Percentiles rank a stretch among this genome's conserved stretches.
These are phyloP conservation scores for Trypanosoma theileri DNA, from an alignment of 208 protist genomes.

Conservation along the genomic window DNA sequence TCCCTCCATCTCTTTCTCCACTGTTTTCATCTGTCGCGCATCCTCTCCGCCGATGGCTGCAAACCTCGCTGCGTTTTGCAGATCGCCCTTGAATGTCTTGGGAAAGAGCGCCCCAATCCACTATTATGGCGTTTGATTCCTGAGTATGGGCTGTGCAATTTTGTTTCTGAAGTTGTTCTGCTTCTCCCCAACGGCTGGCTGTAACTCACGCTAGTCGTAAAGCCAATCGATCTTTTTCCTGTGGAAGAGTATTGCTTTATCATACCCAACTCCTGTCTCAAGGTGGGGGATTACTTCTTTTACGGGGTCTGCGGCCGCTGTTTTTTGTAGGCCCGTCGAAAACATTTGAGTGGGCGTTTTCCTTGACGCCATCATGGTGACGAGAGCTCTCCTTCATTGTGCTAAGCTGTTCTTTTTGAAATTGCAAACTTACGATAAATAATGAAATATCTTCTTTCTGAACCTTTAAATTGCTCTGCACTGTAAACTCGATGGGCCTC, in stretches of 20 bases:
- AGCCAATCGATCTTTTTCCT: constrained; percentile 7
- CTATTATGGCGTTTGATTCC: neutral
- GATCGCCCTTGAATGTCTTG: constrained; percentile 10
- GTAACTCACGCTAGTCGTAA: constrained; percentile 2
- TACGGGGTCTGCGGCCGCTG: neutral
- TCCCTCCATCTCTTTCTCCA: neutral
- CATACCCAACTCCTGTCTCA: constrained; percentile 2
- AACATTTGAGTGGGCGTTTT: constrained; percentile 4
- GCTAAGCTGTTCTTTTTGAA: constrained; percentile 1
- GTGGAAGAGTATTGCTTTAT: neutral
- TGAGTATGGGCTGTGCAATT: constrained; percentile 1
- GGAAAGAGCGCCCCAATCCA: constrained; percentile 7
- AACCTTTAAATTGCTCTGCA: neutral
- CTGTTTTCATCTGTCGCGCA: neutral
- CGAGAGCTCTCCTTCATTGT: neutral
- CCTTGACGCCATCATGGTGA: neutral
- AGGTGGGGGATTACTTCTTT: constrained; percentile 11
- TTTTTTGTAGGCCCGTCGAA: neutral
- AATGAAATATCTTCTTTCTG: neutral
- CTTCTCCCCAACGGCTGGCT: neutral
- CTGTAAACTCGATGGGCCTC: neutral
- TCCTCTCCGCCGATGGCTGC: neutral
- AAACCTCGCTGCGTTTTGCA: neutral
- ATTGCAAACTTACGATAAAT: constrained; percentile 20
- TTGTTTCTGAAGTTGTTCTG: constrained; percentile 5